These are phyloP conservation scores for Gymnopilus junonius DNA, from an alignment of 768 basidiomycete genomes.

Conservation along the genomic window DNA sequence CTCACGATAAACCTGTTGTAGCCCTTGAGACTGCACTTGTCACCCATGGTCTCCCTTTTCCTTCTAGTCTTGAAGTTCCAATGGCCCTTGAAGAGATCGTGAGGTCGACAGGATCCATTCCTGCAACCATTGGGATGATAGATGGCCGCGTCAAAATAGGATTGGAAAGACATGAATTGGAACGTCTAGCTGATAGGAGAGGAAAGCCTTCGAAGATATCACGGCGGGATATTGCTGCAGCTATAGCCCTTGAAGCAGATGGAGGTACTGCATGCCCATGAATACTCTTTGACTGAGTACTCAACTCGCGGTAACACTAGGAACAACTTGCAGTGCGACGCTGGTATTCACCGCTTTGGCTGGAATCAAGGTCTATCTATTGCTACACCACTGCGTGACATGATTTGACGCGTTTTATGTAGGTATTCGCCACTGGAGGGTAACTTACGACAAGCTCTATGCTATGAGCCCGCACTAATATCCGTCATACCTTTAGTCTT, in stretches of 20 bases:
- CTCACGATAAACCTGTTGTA: constrained; percentile 69
- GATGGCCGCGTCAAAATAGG: constrained; percentile 89
- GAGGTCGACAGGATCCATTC: constrained; percentile 74
- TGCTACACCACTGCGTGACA: too few species aligned
- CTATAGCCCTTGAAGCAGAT: constrained; percentile 66
- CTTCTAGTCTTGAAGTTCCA: constrained; percentile 74
- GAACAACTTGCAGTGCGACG: constrained; percentile 76
- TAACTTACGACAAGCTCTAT: constrained; percentile 38
- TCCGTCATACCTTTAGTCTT: constrained; percentile 27
- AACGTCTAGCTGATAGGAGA: constrained; percentile 61
- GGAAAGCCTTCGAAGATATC: constrained; percentile 68
- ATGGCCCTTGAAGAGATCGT: constrained; percentile 75
- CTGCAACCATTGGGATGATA: constrained; percentile 90
- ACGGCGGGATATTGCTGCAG: constrained; percentile 78
- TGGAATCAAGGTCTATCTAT: constrained; percentile 75
- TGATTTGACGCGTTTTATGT: not conserved
- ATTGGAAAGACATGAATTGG: constrained; percentile 64
- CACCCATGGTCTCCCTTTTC: constrained; percentile 91
- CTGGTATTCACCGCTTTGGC: constrained; percentile 76
- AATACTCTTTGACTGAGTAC: not conserved
- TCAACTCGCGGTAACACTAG: constrained; percentile 29
- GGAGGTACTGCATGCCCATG: constrained; percentile 55
- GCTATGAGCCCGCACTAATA: not conserved
- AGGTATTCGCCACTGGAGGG: constrained; percentile 96
- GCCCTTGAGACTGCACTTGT: constrained; percentile 93